phyloP scores from a whole-genome alignment of 768 basidiomycete species.

The Amanita brunnescens region DNA sequence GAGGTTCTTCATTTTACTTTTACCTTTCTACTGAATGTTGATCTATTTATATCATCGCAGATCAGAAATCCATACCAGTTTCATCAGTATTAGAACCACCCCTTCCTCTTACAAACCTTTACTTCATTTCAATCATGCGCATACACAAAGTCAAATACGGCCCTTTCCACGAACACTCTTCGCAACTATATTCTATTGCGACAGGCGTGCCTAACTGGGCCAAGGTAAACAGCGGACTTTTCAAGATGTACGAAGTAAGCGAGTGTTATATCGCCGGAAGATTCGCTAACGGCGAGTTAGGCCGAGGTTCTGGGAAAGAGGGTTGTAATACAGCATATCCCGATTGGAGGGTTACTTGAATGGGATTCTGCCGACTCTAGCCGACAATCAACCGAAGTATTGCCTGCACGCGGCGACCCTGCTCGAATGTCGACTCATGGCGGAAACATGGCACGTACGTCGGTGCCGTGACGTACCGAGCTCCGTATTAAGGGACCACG shows the following conservation, averaged over 20 bases:
- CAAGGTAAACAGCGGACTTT: constrained; percentile 83
- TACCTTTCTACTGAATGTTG: not conserved
- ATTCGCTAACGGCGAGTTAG: constrained; percentile 21
- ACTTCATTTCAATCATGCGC: constrained; percentile 70
- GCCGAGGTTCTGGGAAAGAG: constrained; percentile 90
- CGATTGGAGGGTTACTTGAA: constrained; percentile 72
- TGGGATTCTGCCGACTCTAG: constrained; percentile 34
- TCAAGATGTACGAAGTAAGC: constrained; percentile 91
- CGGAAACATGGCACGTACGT: not conserved
- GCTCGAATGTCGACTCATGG: constrained; percentile 9
- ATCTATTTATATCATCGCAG: constrained; percentile 27
- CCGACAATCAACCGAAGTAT: constrained; percentile 5
- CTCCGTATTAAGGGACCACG: not conserved
- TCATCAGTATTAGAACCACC: constrained; percentile 51
- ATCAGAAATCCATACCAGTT: constrained; percentile 56
- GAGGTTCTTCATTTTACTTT: constrained; percentile 35
- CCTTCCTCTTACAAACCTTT: constrained; percentile 62
- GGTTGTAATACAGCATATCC: constrained; percentile 94
- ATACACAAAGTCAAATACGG: constrained; percentile 77
- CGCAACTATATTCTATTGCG: constrained; percentile 82
- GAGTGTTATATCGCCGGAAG: no score
- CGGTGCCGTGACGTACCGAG: not conserved
- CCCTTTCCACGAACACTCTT: constrained; percentile 89
- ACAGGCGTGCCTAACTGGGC: constrained; percentile 82
- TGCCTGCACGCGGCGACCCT: not conserved